Evolutionary conservation across 2,329 filamentous ascomycete genomes (phyloP).

Genomic region (Mycosphaerelloides madeirae): DNA sequence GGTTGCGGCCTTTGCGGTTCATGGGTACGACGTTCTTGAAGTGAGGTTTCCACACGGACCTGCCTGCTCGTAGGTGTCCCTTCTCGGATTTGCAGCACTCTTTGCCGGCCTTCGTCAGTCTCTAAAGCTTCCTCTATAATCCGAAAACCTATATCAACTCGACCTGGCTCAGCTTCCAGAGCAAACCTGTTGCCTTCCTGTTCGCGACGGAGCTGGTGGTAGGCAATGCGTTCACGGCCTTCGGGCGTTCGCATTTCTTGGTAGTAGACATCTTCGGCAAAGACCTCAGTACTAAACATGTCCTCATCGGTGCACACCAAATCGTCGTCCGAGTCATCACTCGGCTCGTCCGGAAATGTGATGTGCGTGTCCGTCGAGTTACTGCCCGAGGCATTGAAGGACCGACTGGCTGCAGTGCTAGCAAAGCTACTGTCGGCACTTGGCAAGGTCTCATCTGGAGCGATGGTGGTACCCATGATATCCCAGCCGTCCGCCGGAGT

Average conservation of each 20-base stretch:
- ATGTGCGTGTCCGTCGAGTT: constrained; percentile 34
- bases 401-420: constrained; percentile 55
- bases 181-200: constrained; percentile 26
- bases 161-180: constrained; percentile 16
- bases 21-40: background rate
- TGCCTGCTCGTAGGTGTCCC: constrained; percentile 5
- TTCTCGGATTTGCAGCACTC: constrained; percentile 19
- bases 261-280: constrained; percentile 28
- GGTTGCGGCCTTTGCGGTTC: constrained; percentile 14
- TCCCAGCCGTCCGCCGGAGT: constrained; percentile 69
- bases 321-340: constrained; percentile 37
- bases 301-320: constrained; percentile 28
- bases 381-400: constrained; percentile 35
- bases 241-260: constrained; percentile 22
- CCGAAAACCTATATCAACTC: constrained; percentile 30
- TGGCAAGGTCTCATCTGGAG: constrained; percentile 74
- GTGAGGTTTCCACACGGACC: background rate
- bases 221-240: constrained; percentile 24
- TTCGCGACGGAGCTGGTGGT: constrained; percentile 31
- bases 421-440: constrained; percentile 79
- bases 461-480: constrained; percentile 71
- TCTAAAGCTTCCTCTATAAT: constrained; percentile 30
- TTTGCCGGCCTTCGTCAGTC: constrained; percentile 24
- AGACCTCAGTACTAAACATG: constrained; percentile 19
- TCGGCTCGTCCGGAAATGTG: constrained; percentile 21